phyloP scores from a whole-genome alignment of 2,329 filamentous ascomycete genomes.

The Pseudogymnoascus sp. region DNA sequence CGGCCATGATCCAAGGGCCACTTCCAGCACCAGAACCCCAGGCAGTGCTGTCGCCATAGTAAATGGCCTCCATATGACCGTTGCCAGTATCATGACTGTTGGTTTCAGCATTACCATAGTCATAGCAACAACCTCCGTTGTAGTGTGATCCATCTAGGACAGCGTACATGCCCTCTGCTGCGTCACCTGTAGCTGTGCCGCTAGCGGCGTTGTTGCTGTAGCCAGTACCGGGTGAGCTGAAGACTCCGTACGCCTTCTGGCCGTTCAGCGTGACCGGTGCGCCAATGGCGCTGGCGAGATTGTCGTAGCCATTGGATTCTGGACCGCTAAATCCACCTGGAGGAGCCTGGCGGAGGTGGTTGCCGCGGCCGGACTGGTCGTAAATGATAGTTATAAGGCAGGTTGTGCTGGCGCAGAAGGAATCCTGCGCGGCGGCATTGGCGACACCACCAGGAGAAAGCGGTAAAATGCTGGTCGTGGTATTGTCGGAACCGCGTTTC shows the following conservation, averaged over 20 bases:
- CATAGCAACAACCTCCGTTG: constrained; percentile 50
- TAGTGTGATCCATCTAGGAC: constrained; percentile 55
- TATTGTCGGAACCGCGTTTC: constrained; percentile 43
- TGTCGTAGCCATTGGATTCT: constrained; percentile 50
- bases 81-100: constrained; percentile 48
- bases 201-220: constrained; percentile 53
- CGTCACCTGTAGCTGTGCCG: constrained; percentile 49
- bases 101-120: constrained; percentile 52
- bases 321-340: constrained; percentile 52
- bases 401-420: constrained; percentile 54
- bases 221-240: constrained; percentile 53
- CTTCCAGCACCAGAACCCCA: constrained; percentile 53
- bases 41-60: constrained; percentile 48
- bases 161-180: constrained; percentile 53
- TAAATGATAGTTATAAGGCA: constrained; percentile 60
- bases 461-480: constrained; percentile 35
- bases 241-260: constrained; percentile 58
- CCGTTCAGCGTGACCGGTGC: constrained; percentile 57
- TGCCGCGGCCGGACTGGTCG: constrained; percentile 56
- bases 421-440: constrained; percentile 53
- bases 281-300: constrained; percentile 51
- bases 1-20: constrained; percentile 64
- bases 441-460: constrained; percentile 55
- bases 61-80: constrained; percentile 64
- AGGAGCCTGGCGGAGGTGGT: constrained; percentile 57